Base-by-base conservation (phyloP, 176 grass and related monocot species). In the Avena sativa region DNA sequence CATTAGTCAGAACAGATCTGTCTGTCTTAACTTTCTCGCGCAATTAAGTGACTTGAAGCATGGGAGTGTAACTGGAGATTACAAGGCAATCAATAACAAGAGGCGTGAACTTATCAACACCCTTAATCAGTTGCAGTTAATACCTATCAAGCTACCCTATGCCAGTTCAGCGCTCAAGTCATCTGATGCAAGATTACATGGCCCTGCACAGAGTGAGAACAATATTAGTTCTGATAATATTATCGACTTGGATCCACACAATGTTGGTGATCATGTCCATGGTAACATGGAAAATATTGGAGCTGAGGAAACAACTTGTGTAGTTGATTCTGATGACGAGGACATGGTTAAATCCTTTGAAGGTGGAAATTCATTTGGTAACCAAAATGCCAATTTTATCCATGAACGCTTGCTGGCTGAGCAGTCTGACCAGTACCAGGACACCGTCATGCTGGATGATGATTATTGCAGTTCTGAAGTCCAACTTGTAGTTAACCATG, bases 321-420 rank as follows among this genome's bases (percentile, higher is more conserved):
- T 76, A 91, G 25, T 81, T 58, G 84, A 81, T 87, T 87, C 76
- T 13, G 84, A 58, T n/a, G 60, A 91, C 1, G 70, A 83, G 46
- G 83, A 83, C 21, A 78, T 9, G 46, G 55, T 78, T 50, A 19
- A 60, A 71, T 90, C 83, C 79, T 78, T 61, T 78, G 61, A 26
- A 53, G 50, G 71, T 86, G 79, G 82, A 74, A 77, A 67, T 75
- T 80, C 79, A 76, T 72, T 74, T 30, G 30, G 10, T 46, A 71
- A 87, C 25, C 15, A 70, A 61, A 66, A 76, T 78, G 51, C 1
- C 9, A 40, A 78, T 61, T 67, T 47, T 71, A 83, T 64, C 65
- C 43, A 83, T 65, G n/a, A 72, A 52, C 15, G 23, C 8, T 9
- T 34, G 56, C 55, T 87, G 46, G 43, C 76, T 49, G 55, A 83